Evolutionary conservation across 371 early-diverging fungal species (phyloP).

Genomic region (Mucor circinelloides): DNA sequence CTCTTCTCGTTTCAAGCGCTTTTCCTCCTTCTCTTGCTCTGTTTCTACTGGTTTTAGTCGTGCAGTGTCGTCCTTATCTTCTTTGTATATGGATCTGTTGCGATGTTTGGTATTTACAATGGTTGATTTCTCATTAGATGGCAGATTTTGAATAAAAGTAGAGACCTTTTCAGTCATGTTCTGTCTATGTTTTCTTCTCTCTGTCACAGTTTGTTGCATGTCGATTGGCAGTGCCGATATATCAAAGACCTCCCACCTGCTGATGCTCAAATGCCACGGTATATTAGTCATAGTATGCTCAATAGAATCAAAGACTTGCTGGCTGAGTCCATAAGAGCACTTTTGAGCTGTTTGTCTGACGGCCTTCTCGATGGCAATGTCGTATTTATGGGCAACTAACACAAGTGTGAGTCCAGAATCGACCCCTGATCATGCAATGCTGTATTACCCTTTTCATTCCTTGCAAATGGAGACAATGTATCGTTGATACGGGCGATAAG

Average conservation of each 20-base stretch:
- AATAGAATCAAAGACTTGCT: constrained; percentile 5
- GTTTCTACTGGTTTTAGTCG: constrained; percentile 6
- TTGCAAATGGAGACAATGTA: constrained; percentile 37
- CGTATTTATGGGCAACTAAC: constrained; percentile 31
- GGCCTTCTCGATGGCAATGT: constrained; percentile 29
- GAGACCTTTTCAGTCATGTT: constrained; percentile 22
- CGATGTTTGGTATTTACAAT: constrained; percentile 22
- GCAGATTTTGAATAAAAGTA: constrained; percentile 1
- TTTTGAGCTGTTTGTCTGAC: constrained; percentile 25
- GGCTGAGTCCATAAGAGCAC: constrained; percentile 34
- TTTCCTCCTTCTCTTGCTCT: constrained; percentile 10
- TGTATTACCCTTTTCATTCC: constrained; percentile 39
- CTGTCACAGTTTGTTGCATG: constrained; percentile 23
- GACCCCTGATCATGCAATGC: not conserved
- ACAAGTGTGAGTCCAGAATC: not conserved
- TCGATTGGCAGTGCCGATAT: constrained; percentile 38
- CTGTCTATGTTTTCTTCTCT: constrained; percentile 31
- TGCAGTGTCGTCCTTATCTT: not conserved
- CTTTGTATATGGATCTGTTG: constrained; percentile 3
- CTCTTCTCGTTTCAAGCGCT: constrained; percentile 13
- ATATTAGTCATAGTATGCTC: constrained; percentile 27
- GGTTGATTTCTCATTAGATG: not conserved
- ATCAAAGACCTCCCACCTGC: constrained; percentile 63
- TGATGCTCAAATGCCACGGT: constrained; percentile 43
- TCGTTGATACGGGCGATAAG: constrained; percentile 38